Percentiles rank a stretch among this genome's conserved stretches.
Evolutionary conservation across 495 filamentous ascomycete species (phyloP).

Genomic region (Penicillium paradoxum): DNA sequence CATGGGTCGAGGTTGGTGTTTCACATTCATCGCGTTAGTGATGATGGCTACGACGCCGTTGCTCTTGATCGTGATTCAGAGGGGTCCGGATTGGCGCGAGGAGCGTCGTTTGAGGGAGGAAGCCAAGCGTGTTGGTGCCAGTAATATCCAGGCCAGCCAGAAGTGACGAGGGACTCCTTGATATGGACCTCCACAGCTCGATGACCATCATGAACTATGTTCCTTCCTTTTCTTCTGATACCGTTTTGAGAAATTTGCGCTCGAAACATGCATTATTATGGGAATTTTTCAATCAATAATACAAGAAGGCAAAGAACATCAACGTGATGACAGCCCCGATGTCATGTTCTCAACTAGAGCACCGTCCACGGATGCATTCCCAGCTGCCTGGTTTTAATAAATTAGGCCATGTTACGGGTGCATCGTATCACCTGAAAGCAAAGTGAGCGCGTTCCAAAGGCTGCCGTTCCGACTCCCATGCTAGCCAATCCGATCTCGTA

Average conservation of each 20-base stretch:
- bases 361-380: background rate
- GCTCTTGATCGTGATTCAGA: slow-evolving; percentile 41
- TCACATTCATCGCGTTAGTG: slow-evolving; percentile 57
- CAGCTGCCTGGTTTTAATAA: background rate
- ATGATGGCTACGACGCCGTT: slow-evolving; percentile 51
- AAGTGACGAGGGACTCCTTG: background rate
- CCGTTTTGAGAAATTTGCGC: background rate
- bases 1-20: slow-evolving; percentile 66
- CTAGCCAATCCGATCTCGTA: slow-evolving; percentile 90
- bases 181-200: background rate
- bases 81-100: slow-evolving; percentile 47
- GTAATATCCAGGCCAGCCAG: background rate
- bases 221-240: background rate
- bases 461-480: slow-evolving; percentile 81
- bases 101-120: slow-evolving; percentile 28
- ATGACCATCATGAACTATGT: background rate
- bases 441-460: slow-evolving; percentile 65
- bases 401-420: background rate
- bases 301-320: background rate
- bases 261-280: background rate
- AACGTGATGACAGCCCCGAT: background rate
- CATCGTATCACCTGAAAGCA: slow-evolving; percentile 34
- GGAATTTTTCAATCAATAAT: background rate
- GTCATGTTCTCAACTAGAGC: background rate
- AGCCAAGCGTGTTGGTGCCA: slow-evolving; percentile 6